Evolutionary conservation across 805 yeast species (phyloP), one percentile per base, ranked within the genome.

Genomic region (Zygoascus biomembranicola): DNA sequence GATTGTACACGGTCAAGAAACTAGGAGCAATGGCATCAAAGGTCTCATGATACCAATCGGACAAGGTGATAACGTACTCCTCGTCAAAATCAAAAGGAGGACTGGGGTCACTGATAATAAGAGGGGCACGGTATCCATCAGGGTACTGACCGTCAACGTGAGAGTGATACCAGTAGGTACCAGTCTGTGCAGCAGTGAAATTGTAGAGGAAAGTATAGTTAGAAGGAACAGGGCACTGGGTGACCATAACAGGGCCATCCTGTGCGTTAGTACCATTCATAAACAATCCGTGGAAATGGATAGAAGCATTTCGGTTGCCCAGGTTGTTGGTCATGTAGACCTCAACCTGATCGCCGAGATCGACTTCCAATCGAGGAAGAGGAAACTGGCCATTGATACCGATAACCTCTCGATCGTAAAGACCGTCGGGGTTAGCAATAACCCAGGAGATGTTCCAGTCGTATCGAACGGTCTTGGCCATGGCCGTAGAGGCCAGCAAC

Each of bases 81-180:
- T 87, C 94, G 66, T 88, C 96, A 66, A 80, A 90, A 18, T 83
- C 81, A 67, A 78, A 86, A 23, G 87, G 85, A 63, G 78, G 81
- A 16, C 75, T 75, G 44, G 78, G 81, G 60, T 83, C 87, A 61
- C 85, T 84, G 62, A 94, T 84, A 59, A 94, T 77, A 59, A 92
- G 79, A 31, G 73, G 63, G 49, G 70, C 75, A 32, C 77, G 68
- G 52, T 73, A 66, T 67, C 99, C 99, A 67, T 94, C 98, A 69
- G 94, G 90, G 64, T 90, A 90, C 71, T 90, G 95, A 61, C 90
- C 92, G 20, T 77, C 70, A 37, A 90, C 81, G 73, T 94, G 99
- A 32, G 98, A 88, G 71, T 94, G 99, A 76, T 92, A 94, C 99
- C 99, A 94, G 77, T 76, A 94, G 18, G 96, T 79, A 64, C 99